Evolutionary conservation across 345 rosid species (phyloP), one percentile per base, ranked within the genome.

Genomic region (Pugionium cornutum): DNA sequence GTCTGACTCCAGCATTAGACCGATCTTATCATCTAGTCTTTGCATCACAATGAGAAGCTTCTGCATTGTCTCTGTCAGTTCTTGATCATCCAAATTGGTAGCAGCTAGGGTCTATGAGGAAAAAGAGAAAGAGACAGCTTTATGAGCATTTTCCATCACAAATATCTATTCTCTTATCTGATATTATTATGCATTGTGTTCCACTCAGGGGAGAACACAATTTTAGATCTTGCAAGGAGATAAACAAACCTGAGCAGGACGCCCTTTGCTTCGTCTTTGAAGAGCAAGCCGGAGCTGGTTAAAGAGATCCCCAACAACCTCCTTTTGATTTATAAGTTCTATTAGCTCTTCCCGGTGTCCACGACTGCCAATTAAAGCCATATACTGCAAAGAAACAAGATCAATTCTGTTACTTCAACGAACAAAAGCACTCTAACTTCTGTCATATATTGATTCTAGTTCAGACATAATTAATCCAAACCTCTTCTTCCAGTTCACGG

Each of bases 401-500:
- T n/a, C 48, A 43, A 9, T 42, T 5, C 29, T 9, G 1, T 4
- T 10, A 34, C 36, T 55, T 10, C 9, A 70, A 37, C 1, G 28
- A 62, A 62, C 11, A 3, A 33, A 30, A 37, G 3, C 37, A 30
- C 9, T 70, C 25, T 30, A 70, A 70, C 2, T 50, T 43, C 26
- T 28, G 33, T 57, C 45, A 49, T 64, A 3, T 30, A 32, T 31
- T 60, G 58, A 53, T 32, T 30, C 0, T 36, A 46, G 28, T 39
- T 31, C 41, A 46, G 35, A 46, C 25, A 25, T 25, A 50, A 45
- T 31, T 31, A 30, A 8, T 62, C 41, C 47, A 55, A 44, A 89
- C 98, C 97, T 92, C 97, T 58, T 92, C 96, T 73, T 92, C 97
- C 67, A 92, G 64, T 79, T 92, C 98, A 76, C 96, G 88, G 76